Conservation (phyloP, 352 stramenopile species). For the Pythium monospermum region DNA sequence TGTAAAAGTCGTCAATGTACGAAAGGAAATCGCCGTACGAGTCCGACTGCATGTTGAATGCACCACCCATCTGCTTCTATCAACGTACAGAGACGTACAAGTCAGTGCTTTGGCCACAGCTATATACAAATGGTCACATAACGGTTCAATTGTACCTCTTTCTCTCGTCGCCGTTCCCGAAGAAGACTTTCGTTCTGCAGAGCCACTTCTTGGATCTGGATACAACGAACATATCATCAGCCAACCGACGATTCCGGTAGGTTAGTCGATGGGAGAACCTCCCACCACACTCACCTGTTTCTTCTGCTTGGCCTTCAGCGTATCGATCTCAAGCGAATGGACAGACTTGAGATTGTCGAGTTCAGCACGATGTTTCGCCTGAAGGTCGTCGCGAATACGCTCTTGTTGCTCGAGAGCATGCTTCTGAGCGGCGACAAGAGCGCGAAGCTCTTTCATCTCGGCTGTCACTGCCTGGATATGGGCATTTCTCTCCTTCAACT, state of each 20-base stretch:
- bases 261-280: too few species aligned
- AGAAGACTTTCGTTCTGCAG: slow-evolving; percentile 46
- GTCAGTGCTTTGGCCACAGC: too few species aligned
- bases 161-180: slow-evolving; percentile 29
- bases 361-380: slow-evolving; percentile 34
- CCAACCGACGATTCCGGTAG: too few species aligned
- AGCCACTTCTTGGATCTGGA: slow-evolving; percentile 24
- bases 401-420: slow-evolving; percentile 36
- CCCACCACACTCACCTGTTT: slow-evolving; percentile 36
- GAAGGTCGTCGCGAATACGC: slow-evolving; percentile 25
- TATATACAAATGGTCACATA: too few species aligned
- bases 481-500: slow-evolving; percentile 29
- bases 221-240: background rate
- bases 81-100: too few species aligned
- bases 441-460: slow-evolving; percentile 55
- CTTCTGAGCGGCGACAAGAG: slow-evolving; percentile 33
- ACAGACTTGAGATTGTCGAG: slow-evolving; percentile 38
- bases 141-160: slow-evolving; percentile 11
- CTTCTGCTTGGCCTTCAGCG: slow-evolving; percentile 41
- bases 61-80: slow-evolving; percentile 6
- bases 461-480: slow-evolving; percentile 28
- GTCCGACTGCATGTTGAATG: slow-evolving; percentile 35
- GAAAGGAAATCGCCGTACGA: slow-evolving; percentile 47
- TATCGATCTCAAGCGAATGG: slow-evolving; percentile 43
- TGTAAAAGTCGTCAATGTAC: slow-evolving; percentile 69